Evolutionary conservation across 345 rosid species (phyloP).

Genomic region (Psidium friedrichsthalianum): DNA sequence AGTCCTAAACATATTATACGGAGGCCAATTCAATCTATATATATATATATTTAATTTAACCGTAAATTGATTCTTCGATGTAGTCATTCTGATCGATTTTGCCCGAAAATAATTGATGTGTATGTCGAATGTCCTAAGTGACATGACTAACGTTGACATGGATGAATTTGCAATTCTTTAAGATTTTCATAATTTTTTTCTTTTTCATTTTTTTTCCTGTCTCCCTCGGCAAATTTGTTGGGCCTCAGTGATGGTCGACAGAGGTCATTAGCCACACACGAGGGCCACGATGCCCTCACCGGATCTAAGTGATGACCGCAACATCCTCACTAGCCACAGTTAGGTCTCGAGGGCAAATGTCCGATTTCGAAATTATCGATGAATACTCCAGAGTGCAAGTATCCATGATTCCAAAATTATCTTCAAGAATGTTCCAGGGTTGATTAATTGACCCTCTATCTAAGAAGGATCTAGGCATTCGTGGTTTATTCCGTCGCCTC

Average conservation of each 20-base stretch:
- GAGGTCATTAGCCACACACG: fast-evolving
- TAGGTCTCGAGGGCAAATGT: neutral
- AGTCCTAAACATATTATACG: too few species aligned
- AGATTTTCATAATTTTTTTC: neutral
- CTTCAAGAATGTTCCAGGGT: fast-evolving
- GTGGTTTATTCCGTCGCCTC: neutral
- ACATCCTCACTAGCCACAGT: fast-evolving
- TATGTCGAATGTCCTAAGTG: fast-evolving
- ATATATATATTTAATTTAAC: fast-evolving
- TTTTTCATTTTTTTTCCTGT: neutral
- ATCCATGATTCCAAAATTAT: neutral
- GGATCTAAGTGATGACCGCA: fast-evolving
- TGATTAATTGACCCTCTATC: neutral
- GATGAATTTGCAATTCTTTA: neutral
- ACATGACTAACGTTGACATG: fast-evolving
- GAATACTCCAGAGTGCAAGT: neutral
- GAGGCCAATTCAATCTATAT: neutral
- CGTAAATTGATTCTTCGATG: fast-evolving
- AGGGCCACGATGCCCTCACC: fast-evolving
- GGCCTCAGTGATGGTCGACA: neutral
- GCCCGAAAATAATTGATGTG: fast-evolving
- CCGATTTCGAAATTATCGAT: neutral
- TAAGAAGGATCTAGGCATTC: neutral
- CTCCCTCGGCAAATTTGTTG: fast-evolving
- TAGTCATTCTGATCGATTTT: neutral